phyloP scores from a whole-genome alignment of 2,329 filamentous ascomycete species.

The Immersiporthe knoxdaviesiana region DNA sequence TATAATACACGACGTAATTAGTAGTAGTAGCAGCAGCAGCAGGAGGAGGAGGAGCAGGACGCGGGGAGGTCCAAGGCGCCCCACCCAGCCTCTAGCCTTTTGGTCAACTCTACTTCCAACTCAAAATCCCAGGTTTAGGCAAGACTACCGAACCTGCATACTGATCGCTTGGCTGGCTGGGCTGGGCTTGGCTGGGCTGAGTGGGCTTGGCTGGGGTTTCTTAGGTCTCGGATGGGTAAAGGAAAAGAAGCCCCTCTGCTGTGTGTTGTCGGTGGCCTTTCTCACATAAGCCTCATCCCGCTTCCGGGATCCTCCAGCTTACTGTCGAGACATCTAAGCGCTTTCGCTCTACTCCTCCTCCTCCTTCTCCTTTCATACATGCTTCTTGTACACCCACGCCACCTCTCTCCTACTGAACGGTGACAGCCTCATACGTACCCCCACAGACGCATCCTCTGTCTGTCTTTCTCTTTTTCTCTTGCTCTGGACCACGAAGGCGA shows the following conservation, averaged over 20 bases:
- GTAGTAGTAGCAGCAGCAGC: not conserved
- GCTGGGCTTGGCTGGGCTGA: conserved; percentile 1
- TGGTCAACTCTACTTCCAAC: not conserved
- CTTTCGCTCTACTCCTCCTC: not conserved
- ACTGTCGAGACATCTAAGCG: not conserved
- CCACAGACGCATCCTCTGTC: not conserved
- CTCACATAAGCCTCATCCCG: conserved; percentile 1
- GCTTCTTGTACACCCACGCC: not conserved
- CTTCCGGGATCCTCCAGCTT: not conserved
- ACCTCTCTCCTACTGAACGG: not conserved
- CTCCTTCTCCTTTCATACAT: not conserved
- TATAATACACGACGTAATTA: not conserved
- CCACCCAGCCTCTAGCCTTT: not conserved
- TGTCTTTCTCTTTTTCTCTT: not conserved
- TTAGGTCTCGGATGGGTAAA: not conserved
- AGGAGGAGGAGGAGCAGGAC: not conserved
- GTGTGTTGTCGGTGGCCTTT: not conserved
- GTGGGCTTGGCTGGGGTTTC: not conserved
- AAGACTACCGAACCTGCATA: not conserved
- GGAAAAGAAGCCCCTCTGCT: not conserved
- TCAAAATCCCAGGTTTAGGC: not conserved
- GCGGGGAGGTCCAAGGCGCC: not conserved
- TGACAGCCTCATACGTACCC: not conserved
- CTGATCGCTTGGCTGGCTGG: not conserved
- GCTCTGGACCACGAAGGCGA: not conserved